Evolutionary conservation across 192 early-diverging fungal species (phyloP).

Genomic region (Rhizophlyctis rosea): DNA sequence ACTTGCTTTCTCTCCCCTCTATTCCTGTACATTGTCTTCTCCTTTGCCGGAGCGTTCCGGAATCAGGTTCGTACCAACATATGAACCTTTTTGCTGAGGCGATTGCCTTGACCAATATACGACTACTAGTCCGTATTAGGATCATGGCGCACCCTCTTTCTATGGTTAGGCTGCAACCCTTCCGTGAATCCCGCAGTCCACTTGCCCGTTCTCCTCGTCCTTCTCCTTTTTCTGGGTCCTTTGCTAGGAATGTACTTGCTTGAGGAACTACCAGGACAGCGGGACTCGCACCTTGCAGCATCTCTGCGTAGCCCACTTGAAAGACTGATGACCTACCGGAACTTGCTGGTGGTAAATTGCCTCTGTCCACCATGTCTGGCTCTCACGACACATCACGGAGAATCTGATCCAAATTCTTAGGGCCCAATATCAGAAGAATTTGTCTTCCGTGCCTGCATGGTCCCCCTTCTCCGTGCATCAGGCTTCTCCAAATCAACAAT

Average conservation of each 20-base stretch:
- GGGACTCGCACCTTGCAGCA: not conserved
- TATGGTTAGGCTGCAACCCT: not conserved
- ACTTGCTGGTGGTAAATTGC: slow-evolving; percentile 47
- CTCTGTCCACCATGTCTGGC: no score
- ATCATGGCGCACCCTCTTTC: not conserved
- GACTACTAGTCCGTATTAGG: no score
- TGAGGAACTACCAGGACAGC: not conserved
- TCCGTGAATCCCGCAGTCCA: not conserved
- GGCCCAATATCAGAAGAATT: slow-evolving; percentile 72
- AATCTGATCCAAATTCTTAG: slow-evolving; percentile 36
- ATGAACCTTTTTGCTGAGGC: no score
- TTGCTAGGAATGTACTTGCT: not conserved
- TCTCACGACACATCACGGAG: no score
- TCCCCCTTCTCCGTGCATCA: slow-evolving; percentile 46
- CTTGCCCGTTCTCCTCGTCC: slow-evolving; percentile 33
- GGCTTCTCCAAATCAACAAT: slow-evolving; percentile 31
- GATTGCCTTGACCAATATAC: not conserved
- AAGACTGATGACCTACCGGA: slow-evolving; percentile 33
- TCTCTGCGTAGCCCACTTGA: slow-evolving; percentile 22
- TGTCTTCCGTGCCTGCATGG: slow-evolving; percentile 69
- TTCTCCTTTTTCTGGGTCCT: slow-evolving; percentile 53
- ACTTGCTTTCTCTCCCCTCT: slow-evolving; percentile 35
- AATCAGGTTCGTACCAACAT: no score
- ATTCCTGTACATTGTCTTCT: not conserved
- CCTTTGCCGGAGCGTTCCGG: not conserved